These are phyloP conservation scores for Diaporthe citrichinensis DNA, from an alignment of 2,329 filamentous ascomycete genomes.

Conservation along the genomic window DNA sequence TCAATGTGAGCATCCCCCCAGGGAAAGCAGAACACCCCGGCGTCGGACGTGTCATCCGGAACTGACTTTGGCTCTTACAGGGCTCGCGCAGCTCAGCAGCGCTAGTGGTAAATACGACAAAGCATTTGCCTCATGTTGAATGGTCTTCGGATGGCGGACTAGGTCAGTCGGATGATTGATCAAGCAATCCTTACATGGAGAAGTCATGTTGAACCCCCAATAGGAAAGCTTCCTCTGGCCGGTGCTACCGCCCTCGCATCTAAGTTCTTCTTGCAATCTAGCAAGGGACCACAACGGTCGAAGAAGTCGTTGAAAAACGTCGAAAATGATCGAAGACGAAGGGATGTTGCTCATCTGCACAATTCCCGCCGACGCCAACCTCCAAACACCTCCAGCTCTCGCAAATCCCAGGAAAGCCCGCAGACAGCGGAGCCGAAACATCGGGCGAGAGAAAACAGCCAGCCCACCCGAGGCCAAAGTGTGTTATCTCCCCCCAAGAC, in stretches of 20 bases:
- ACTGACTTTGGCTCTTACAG: neutral
- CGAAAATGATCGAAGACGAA: neutral
- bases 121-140: constrained; percentile 32
- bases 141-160: constrained; percentile 32
- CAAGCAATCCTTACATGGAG: neutral
- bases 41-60: neutral
- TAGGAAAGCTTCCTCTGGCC: constrained; percentile 31
- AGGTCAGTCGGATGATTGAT: neutral
- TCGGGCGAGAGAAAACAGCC: too few relatives aligned
- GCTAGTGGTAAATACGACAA: constrained; percentile 29
- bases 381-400: neutral
- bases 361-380: neutral
- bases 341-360: neutral
- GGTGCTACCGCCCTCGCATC: constrained; percentile 12
- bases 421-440: neutral
- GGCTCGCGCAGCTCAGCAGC: constrained; percentile 29
- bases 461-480: neutral
- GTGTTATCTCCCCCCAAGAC: neutral
- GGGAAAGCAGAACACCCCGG: too few relatives aligned
- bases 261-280: constrained; percentile 10
- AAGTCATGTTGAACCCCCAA: neutral
- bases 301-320: neutral
- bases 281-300: neutral
- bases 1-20: constrained; percentile 9
- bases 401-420: neutral